Conservation (phyloP, 306 rosid genomes). For the cucumber (Cucumis sativus) region Cucumber_9930_V3 NC_026661.2:12572001-12572500, state of each 20-base stretch:
- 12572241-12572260: not conserved
- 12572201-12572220: not conserved
- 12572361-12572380: not conserved
- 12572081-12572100: not conserved
- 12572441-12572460: not conserved
- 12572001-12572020: conserved; percentile 16
- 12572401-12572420: conserved; percentile 14
- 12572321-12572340: conserved; percentile 1
- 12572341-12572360: not conserved
- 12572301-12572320: not conserved
- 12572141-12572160: conserved; percentile 3
- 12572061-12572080: not conserved
- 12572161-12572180: not conserved
- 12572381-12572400: conserved; percentile 18
- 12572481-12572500: conserved; percentile 98
- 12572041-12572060: too few relatives aligned
- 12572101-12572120: not conserved
- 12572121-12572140: not conserved
- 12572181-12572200: not conserved
- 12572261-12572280: not conserved
- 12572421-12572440: conserved; percentile 3
- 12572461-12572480: not conserved
- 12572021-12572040: not conserved
- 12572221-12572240: not conserved
- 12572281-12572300: not conserved